Base-by-base conservation (phyloP, 768 basidiomycete species). In the Pulveroboletus sp. region DNA sequence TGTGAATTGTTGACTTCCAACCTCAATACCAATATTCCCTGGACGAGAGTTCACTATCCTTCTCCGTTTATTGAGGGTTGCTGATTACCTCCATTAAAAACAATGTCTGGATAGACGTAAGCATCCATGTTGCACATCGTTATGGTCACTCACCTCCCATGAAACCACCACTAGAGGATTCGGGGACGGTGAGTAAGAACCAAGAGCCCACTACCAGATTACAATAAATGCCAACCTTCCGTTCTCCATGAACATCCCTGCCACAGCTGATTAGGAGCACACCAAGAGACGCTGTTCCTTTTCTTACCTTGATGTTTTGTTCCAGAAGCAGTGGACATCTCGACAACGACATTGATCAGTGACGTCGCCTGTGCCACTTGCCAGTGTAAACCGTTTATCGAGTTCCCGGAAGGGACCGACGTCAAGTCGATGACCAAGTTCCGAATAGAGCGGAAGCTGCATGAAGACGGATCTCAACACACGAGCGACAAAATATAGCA, bases 1-100 rank as follows among this genome's bases (percentile, higher is more conserved):
- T 0, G 83, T 84, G 56, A 84, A 84, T 75, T 90, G 88, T 67
- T 91, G 87, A 51, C 83, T 89, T 49, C 87, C 88, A 37, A 84
- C 81, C 72, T 78, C 78, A 39, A 89, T 81, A 14, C 84, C 88
- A 40, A 71, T 81, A 40, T 54, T 63, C 63, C 76, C 61, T 63
- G n/a, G n/a, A 48, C 5, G 7, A 44, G 18, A 26, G 0, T 10
- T 47, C 26, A 18, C 8, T 13, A 26, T 11, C 26, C 8, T 10
- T 8, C 27, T 14, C 39, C 21, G n/a, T 27, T 24, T 5, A 2
- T 5, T 1, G 2, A 50, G 7, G 15, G 26, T 10, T 1, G 4
- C 31, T 14, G 30, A 27, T 43, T 43, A 61, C 61, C 76, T 60
- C 76, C 76, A 43, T 75, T 75, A 50, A 77, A 73, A 10, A 75